These are phyloP conservation scores for Fusarium brachygibbosum DNA, from an alignment of 2,329 filamentous ascomycete species.

Conservation along the genomic window DNA sequence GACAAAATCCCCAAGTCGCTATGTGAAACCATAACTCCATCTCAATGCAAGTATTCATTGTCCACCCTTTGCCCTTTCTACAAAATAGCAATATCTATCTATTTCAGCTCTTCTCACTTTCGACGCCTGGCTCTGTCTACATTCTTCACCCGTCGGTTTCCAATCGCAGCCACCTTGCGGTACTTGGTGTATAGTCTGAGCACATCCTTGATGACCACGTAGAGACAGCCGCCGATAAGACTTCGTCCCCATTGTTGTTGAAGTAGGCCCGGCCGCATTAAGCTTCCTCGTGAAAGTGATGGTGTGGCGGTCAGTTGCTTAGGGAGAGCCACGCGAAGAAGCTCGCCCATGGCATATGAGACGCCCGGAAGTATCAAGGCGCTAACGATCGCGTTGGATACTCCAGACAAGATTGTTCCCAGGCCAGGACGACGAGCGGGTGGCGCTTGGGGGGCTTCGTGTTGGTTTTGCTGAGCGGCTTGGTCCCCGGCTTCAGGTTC, in stretches of 20 bases:
- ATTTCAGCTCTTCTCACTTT: conserved; percentile 47
- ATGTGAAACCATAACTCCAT: conserved; percentile 38
- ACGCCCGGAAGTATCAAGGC: conserved; percentile 84
- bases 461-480: conserved; percentile 37
- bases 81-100: neutral
- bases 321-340: conserved; percentile 78
- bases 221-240: conserved; percentile 88
- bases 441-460: conserved; percentile 54
- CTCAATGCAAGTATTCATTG: conserved; percentile 33
- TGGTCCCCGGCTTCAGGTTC: conserved; percentile 13
- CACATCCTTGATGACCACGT: conserved; percentile 83
- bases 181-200: conserved; percentile 74
- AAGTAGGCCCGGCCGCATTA: conserved; percentile 73
- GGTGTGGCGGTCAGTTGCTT: conserved; percentile 70
- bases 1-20: conserved; percentile 7
- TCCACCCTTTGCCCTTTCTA: conserved; percentile 1
- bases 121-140: conserved; percentile 56
- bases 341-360: conserved; percentile 81
- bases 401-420: conserved; percentile 56
- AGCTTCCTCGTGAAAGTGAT: conserved; percentile 42
- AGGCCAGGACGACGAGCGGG: conserved; percentile 53
- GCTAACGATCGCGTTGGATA: conserved; percentile 65
- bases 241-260: conserved; percentile 91
- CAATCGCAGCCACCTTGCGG: conserved; percentile 68
- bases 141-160: conserved; percentile 67